These are phyloP conservation scores for Solanum ossicruentum DNA, from an alignment of 257 asterid species.

Conservation along the genomic window DNA sequence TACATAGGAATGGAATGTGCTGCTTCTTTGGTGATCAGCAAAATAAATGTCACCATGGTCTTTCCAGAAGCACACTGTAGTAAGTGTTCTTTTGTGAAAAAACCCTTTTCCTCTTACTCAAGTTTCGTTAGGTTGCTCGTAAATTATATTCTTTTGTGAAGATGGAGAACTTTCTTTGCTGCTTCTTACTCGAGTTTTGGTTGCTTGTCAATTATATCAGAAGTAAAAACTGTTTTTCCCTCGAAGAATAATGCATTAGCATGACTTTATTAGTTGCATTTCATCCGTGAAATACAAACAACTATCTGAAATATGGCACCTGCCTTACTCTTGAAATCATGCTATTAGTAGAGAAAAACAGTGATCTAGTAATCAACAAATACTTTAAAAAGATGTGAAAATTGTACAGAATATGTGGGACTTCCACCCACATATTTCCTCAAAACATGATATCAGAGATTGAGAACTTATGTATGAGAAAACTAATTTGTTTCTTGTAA, in stretches of 20 bases:
- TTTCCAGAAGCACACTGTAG: slow-evolving; percentile 86
- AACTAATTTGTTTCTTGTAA: background rate
- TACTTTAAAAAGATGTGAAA: background rate
- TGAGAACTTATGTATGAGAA: background rate
- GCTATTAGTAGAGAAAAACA: background rate
- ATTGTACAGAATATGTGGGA: background rate
- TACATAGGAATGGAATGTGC: slow-evolving; percentile 95
- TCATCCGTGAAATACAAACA: background rate
- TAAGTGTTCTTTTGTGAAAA: slow-evolving; percentile 20
- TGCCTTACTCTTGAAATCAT: background rate
- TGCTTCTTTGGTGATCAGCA: slow-evolving; percentile 77
- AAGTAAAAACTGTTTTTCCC: background rate
- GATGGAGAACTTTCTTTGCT: background rate
- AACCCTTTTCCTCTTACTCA: background rate
- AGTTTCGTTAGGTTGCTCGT: background rate
- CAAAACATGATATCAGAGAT: background rate
- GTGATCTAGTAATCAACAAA: background rate
- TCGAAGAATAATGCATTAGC: background rate
- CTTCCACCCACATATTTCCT: background rate
- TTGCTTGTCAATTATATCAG: background rate
- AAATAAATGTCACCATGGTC: slow-evolving; percentile 68
- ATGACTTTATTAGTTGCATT: background rate
- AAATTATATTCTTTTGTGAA: background rate
- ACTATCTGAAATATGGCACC: background rate
- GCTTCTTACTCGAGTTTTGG: background rate